Conservation (phyloP, 2,329 filamentous ascomycete species). For the Alternaria arbusti region DNA sequence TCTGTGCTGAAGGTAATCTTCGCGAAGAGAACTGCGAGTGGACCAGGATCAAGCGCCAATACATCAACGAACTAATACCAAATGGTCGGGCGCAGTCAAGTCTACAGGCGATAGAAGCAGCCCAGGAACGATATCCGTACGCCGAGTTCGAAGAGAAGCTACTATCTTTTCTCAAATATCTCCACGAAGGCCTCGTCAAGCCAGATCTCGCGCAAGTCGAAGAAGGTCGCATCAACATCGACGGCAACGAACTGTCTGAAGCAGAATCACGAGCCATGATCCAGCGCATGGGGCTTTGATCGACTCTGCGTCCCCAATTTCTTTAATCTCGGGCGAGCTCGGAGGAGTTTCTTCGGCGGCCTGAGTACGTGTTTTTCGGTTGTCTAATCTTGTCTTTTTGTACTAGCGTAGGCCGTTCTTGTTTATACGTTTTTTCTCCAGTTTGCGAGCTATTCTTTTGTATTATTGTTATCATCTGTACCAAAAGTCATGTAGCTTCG, state of each 20-base stretch:
- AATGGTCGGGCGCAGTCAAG: constrained; percentile 3
- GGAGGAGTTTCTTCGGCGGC: neutral
- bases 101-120: constrained; percentile 35
- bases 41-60: constrained; percentile 44
- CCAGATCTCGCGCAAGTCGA: constrained; percentile 62
- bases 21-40: constrained; percentile 45
- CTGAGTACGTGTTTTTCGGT: neutral
- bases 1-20: constrained; percentile 39
- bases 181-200: constrained; percentile 52
- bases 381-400: neutral
- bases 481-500: neutral
- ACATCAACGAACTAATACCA: constrained; percentile 36
- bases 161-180: constrained; percentile 50
- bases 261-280: constrained; percentile 42
- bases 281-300: constrained; percentile 39
- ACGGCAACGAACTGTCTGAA: constrained; percentile 39
- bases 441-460: neutral
- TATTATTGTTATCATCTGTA: neutral
- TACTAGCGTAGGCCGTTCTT: neutral
- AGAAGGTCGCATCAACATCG: constrained; percentile 49
- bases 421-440: neutral
- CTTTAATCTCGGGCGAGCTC: neutral
- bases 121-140: constrained; percentile 41
- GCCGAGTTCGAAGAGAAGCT: constrained; percentile 50
- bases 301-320: no score